Base-by-base conservation (phyloP, 257 asterid species). In the Solanum chmielewskii region DNA sequence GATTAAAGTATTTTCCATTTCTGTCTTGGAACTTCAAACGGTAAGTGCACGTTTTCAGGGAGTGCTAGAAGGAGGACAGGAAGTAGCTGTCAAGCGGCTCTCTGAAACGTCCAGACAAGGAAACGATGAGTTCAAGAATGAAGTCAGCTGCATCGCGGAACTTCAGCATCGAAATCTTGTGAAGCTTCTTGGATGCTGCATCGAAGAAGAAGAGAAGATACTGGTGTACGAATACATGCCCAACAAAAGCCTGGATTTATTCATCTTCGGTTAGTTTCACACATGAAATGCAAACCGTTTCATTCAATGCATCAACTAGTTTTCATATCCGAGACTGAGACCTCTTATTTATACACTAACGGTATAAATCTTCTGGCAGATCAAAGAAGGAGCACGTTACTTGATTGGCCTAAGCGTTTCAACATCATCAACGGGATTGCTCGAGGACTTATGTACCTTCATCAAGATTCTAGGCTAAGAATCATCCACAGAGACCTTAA, bases 101-200 rank as follows among this genome's bases (percentile, higher is more conserved):
- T 91, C 93, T 3, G 83, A 59, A 87, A 82, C 83, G 41, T 91
- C 93, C 1, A 68, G 31, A 25, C 93, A 91, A 89, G 93, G 93
- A 35, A 78, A 39, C 2, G 56, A 88, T 4, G 91, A 91, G 91
- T 91, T 91, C 89, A 91, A 84, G 88, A 91, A 88, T 66, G 93
- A 91, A 85, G 91, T 89, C 62, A 25, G 47, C 29, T 91, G 88
- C 35, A 89, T 91, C 2, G 91, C 93, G 3, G 87, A 91, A 87
- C 92, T 89, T 49, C 93, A 91, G 84, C 93, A 91, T 49, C 88
- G 91, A 31, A 91, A 91, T 87, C 89, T 91, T 18, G 93, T 91
- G 88, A 89, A 89, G 89, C 93, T 91, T 88, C 83, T 89, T 1
- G 93, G 91, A 84, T 91, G 89, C 80, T 91, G 93, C 90, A 73